These are phyloP conservation scores for Perkinsus chesapeaki DNA, from an alignment of 169 alveolate species.

Conservation along the genomic window DNA sequence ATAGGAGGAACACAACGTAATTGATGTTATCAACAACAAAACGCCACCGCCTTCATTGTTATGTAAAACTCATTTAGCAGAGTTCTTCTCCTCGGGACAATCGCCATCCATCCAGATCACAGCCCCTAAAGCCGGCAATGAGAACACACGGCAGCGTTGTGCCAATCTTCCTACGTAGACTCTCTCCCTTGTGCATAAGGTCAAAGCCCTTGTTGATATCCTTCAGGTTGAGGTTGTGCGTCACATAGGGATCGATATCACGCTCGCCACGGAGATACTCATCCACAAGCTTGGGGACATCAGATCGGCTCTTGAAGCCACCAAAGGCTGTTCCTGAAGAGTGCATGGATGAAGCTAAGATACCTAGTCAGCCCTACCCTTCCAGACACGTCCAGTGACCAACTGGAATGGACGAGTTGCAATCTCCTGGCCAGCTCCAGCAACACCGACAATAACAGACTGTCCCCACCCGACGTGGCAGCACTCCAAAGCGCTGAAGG, in stretches of 20 bases:
- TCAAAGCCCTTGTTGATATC: conserved; percentile 58
- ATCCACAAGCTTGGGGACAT: conserved; percentile 65
- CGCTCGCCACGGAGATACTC: conserved; percentile 46
- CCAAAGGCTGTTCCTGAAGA: conserved; percentile 56
- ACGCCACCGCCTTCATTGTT: not conserved
- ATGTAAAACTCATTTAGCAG: not conserved
- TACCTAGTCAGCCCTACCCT: conserved; percentile 43
- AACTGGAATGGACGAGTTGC: conserved; percentile 70
- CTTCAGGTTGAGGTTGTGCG: conserved; percentile 48
- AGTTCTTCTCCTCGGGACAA: not conserved
- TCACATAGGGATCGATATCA: conserved; percentile 51
- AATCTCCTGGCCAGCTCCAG: conserved; percentile 66
- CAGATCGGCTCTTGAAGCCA: conserved; percentile 64
- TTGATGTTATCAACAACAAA: not conserved
- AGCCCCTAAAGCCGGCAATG: not conserved
- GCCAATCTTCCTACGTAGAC: conserved; percentile 37
- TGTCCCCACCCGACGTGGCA: conserved; percentile 69
- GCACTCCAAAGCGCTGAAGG: conserved; percentile 40
- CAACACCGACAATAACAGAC: conserved; percentile 60
- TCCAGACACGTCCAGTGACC: conserved; percentile 72
- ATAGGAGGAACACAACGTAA: no score
- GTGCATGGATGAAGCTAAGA: not conserved
- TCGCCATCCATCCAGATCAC: not conserved
- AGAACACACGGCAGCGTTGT: not conserved
- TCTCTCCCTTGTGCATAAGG: conserved; percentile 50